Conservation (phyloP, 768 basidiomycete species). For the Chiua virens region DNA sequence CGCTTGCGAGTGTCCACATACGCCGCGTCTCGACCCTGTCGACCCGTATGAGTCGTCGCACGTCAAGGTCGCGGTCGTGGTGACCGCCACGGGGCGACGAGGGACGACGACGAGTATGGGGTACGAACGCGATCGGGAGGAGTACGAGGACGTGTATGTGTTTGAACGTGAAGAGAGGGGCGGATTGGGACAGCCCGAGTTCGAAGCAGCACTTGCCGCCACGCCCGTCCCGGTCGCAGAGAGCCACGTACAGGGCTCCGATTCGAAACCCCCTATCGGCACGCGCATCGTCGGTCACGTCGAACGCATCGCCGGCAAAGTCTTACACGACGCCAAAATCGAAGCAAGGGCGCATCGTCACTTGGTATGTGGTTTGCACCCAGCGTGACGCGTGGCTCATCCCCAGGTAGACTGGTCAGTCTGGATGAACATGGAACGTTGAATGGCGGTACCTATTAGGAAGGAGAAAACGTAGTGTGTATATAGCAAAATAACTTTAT, state of each 20-base stretch:
- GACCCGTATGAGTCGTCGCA: too few relatives aligned
- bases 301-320: slow-evolving; percentile 15
- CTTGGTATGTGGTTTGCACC: slow-evolving; percentile 3
- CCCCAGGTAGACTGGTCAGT: too few relatives aligned
- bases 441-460: too few relatives aligned
- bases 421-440: too few relatives aligned
- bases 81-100: too few relatives aligned
- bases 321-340: slow-evolving; percentile 19
- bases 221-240: too few relatives aligned
- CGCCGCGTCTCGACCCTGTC: neutral
- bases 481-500: too few relatives aligned
- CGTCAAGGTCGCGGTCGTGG: too few relatives aligned
- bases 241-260: too few relatives aligned
- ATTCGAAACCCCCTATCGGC: slow-evolving; percentile 1
- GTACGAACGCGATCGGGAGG: slow-evolving; percentile 23
- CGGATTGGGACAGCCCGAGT: too few relatives aligned
- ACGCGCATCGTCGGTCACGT: slow-evolving; percentile 12
- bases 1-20: neutral
- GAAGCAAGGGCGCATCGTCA: slow-evolving; percentile 19
- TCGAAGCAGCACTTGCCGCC: too few relatives aligned
- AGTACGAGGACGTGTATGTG: neutral
- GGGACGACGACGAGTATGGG: slow-evolving; percentile 6
- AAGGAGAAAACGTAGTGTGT: neutral
- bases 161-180: too few relatives aligned
- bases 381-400: neutral